Evolutionary conservation across 768 basidiomycete genomes (phyloP).

Genomic region (Leccinum olivaceopallidum): DNA sequence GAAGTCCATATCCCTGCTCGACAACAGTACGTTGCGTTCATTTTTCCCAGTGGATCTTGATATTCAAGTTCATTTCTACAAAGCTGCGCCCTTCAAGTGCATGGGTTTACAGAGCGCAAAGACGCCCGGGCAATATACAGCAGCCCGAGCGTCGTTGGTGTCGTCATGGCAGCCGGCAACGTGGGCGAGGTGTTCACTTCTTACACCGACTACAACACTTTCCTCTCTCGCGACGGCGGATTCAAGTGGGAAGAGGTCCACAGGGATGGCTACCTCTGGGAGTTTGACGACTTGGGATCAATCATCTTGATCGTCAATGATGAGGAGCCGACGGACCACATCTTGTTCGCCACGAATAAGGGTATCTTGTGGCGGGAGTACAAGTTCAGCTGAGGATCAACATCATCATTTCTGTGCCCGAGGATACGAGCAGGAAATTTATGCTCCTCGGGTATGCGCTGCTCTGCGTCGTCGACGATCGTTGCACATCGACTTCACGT

Average conservation of each 20-base stretch:
- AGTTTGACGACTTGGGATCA: conserved; percentile 96
- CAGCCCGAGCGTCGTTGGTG: conserved; percentile 89
- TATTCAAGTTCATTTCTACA: conserved; percentile 30
- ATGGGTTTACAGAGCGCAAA: conserved; percentile 91
- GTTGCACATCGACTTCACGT: conserved; percentile 86
- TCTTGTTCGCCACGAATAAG: conserved; percentile 89
- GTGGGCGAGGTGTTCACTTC: conserved; percentile 81
- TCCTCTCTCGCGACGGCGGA: conserved; percentile 93
- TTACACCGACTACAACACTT: conserved; percentile 90
- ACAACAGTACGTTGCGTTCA: conserved; percentile 50
- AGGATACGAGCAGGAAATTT: conserved; percentile 90
- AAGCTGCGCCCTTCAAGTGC: conserved; percentile 89
- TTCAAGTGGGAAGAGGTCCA: conserved; percentile 99
- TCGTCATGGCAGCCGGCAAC: conserved; percentile 96
- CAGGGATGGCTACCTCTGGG: conserved; percentile 97
- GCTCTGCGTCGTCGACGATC: conserved; percentile 46
- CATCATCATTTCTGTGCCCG: conserved; percentile 82
- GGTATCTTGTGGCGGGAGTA: conserved; percentile 89
- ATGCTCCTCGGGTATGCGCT: conserved; percentile 72
- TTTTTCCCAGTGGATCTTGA: not conserved
- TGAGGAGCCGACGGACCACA: conserved; percentile 86
- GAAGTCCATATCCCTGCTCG: conserved; percentile 68
- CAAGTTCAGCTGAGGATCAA: conserved; percentile 75
- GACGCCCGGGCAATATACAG: conserved; percentile 94
- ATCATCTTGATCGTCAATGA: conserved; percentile 94